Conservation (phyloP, 2,329 filamentous ascomycete genomes). For the Aspergillus sp. region DNA sequence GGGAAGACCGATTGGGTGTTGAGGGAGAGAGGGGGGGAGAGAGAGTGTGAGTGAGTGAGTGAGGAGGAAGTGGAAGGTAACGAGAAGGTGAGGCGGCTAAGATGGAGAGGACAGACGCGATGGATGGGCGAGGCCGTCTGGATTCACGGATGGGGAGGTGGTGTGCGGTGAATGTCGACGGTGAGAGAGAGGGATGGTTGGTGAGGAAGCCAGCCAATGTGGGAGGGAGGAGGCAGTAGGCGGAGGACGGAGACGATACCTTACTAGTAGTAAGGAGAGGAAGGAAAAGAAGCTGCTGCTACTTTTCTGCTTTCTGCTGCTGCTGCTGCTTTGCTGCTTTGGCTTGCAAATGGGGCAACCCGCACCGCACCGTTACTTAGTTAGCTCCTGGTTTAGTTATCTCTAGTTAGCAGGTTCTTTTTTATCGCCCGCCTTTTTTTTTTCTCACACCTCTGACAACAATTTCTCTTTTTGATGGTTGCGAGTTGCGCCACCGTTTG, state of each 20-base stretch:
- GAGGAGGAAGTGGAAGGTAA: slow-evolving; percentile 5
- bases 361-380: slow-evolving; percentile 18
- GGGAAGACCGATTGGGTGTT: background rate
- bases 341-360: slow-evolving; percentile 15
- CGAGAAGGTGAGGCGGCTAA: slow-evolving; percentile 15
- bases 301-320: background rate
- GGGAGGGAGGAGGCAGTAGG: slow-evolving; percentile 25
- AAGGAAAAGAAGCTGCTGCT: slow-evolving; percentile 17
- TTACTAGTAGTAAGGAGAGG: slow-evolving; percentile 9
- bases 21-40: background rate
- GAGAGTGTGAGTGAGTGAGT: slow-evolving; percentile 4
- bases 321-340: background rate
- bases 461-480: too few species aligned
- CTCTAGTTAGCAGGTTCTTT: background rate
- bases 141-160: slow-evolving; percentile 2
- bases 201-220: slow-evolving; percentile 23
- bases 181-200: slow-evolving; percentile 4
- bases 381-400: background rate
- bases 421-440: background rate
- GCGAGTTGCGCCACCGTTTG: background rate
- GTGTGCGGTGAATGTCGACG: slow-evolving; percentile 17
- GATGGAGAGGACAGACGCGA: slow-evolving; percentile 6
- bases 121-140: slow-evolving; percentile 5
- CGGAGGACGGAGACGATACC: slow-evolving; percentile 21
- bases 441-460: background rate